Conservation (phyloP, 441 rosid genomes). For the Theobroma grandiflorum region DNA sequence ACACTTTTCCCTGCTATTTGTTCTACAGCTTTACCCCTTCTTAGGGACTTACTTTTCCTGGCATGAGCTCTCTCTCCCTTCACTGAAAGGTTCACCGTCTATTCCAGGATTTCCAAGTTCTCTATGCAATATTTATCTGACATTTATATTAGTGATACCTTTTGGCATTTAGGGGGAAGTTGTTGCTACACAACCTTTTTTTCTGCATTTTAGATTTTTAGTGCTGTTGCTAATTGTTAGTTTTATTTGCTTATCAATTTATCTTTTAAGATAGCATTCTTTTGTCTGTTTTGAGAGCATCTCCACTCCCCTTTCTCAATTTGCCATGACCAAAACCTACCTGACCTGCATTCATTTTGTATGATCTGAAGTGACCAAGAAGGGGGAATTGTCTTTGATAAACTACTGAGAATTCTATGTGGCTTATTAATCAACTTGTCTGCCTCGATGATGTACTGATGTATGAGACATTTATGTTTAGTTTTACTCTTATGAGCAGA, state of each 20-base stretch:
- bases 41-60: background rate
- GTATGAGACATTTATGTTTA: background rate
- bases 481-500: constrained; percentile 51
- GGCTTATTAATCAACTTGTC: background rate
- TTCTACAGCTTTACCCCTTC: background rate
- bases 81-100: background rate
- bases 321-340: background rate
- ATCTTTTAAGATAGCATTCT: background rate
- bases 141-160: background rate
- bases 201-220: background rate
- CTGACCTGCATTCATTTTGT: background rate
- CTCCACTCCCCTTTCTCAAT: background rate
- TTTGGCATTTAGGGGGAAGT: background rate
- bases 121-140: background rate
- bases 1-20: background rate
- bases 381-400: background rate
- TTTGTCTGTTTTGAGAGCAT: background rate
- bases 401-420: background rate
- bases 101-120: background rate
- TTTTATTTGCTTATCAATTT: background rate
- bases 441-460: background rate
- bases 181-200: background rate
- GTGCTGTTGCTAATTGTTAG: background rate
- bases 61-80: background rate
- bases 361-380: constrained; percentile 3